Percentiles rank a stretch among this genome's conserved stretches.
Evolutionary conservation across 768 basidiomycete genomes (phyloP).

Genomic region (Suillus bovinus): DNA sequence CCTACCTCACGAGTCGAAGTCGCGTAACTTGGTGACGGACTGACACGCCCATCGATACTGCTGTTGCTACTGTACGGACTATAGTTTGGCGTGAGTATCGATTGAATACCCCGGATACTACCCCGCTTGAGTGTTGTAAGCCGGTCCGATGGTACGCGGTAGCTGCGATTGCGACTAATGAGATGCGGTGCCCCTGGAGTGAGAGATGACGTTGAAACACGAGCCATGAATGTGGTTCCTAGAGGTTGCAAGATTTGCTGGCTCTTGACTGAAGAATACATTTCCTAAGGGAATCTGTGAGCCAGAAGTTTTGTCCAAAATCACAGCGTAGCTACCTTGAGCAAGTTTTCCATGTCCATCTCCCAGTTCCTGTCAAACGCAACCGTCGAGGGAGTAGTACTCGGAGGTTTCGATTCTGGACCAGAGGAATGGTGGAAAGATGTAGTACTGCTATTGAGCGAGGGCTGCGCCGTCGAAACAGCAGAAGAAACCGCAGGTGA

Average conservation of each 20-base stretch:
- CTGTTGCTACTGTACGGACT: slow-evolving; percentile 87
- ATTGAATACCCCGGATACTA: slow-evolving; percentile 86
- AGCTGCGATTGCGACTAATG: slow-evolving; percentile 66
- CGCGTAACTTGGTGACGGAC: slow-evolving; percentile 92
- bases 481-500: slow-evolving; percentile 37
- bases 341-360: slow-evolving; percentile 76
- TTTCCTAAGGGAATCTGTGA: slow-evolving; percentile 58
- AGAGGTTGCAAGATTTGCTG: slow-evolving; percentile 89
- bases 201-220: slow-evolving; percentile 56
- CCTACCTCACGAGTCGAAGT: slow-evolving; percentile 84
- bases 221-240: slow-evolving; percentile 40
- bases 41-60: slow-evolving; percentile 85
- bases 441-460: slow-evolving; percentile 60
- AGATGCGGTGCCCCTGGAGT: slow-evolving; percentile 50
- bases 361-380: slow-evolving; percentile 78
- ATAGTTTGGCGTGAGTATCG: slow-evolving; percentile 67
- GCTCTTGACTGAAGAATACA: slow-evolving; percentile 89
- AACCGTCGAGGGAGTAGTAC: slow-evolving; percentile 34
- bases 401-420: slow-evolving; percentile 38
- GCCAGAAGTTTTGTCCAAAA: slow-evolving; percentile 7
- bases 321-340: slow-evolving; percentile 59
- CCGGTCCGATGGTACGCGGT: slow-evolving; percentile 70
- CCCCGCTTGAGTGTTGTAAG: slow-evolving; percentile 82
- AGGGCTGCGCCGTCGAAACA: slow-evolving; percentile 36
- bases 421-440: slow-evolving; percentile 58